phyloP scores from a whole-genome alignment of 768 basidiomycete genomes.

The Hirschioporus abietinus region DNA sequence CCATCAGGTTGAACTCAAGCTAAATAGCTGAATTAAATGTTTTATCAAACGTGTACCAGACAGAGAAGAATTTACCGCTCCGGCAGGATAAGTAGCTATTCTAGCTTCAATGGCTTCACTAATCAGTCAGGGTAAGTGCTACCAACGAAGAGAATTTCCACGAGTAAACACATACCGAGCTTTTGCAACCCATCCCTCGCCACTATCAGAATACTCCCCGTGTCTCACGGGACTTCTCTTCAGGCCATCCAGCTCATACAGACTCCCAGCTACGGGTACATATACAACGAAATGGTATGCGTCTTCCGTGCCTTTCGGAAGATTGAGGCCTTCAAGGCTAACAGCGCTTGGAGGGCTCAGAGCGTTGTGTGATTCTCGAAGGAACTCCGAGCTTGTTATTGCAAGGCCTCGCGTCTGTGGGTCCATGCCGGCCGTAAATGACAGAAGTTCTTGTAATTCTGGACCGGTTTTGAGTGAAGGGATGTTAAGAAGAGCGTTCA shows the following conservation, averaged over 20 bases:
- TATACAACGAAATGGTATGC: constrained; percentile 98
- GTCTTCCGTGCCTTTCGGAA: constrained; percentile 65
- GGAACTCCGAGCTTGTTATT: constrained; percentile 76
- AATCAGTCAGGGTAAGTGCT: constrained; percentile 17
- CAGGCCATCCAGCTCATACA: constrained; percentile 94
- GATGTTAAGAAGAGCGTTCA: constrained; percentile 87
- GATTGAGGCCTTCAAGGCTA: constrained; percentile 76
- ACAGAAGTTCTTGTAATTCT: constrained; percentile 66
- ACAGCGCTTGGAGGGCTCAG: constrained; percentile 88
- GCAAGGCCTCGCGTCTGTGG: constrained; percentile 78
- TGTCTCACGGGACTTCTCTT: constrained; percentile 77
- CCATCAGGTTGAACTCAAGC: constrained; percentile 92
- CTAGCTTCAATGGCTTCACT: constrained; percentile 83
- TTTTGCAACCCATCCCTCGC: constrained; percentile 78
- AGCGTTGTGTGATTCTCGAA: constrained; percentile 84
- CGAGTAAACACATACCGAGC: constrained; percentile 51
- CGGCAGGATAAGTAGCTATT: constrained; percentile 86
- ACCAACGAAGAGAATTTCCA: background rate
- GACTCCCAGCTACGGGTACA: constrained; percentile 70
- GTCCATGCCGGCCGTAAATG: constrained; percentile 83
- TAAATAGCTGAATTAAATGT: constrained; percentile 22
- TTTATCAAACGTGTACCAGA: background rate
- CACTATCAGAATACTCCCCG: constrained; percentile 58
- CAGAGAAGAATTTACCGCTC: constrained; percentile 58
- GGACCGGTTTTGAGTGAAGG: constrained; percentile 55